Percentiles rank a stretch among this genome's conserved stretches.
Evolutionary conservation across 305 asterid species (phyloP).

Genomic region (Rubia tinctorum): DNA sequence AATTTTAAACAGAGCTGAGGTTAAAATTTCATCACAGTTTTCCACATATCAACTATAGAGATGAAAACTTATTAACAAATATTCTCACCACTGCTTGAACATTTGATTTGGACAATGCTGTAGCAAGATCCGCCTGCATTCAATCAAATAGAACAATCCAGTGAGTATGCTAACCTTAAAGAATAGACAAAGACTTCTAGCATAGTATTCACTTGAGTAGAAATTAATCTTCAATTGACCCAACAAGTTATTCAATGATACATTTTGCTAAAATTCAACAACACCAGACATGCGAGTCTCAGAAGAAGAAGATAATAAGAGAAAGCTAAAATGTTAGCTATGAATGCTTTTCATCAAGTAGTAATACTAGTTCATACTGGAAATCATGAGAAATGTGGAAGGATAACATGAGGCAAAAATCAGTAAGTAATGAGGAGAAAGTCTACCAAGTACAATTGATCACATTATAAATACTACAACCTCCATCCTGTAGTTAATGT

Average conservation of each 20-base stretch:
- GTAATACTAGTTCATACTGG: neutral
- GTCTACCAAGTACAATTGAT: neutral
- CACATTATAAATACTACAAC: neutral
- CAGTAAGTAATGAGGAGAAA: neutral
- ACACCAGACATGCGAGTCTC: neutral
- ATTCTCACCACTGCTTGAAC: slow-evolving; percentile 67
- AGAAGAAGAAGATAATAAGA: neutral
- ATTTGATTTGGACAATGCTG: slow-evolving; percentile 52
- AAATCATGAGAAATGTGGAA: neutral
- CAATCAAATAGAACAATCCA: neutral
- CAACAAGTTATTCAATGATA: neutral
- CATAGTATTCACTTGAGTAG: neutral
- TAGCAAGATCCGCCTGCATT: slow-evolving; percentile 71
- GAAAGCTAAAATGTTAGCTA: neutral
- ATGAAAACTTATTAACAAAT: slow-evolving; percentile 2
- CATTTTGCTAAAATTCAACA: neutral
- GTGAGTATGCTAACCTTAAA: neutral
- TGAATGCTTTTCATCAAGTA: neutral
- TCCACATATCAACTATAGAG: slow-evolving; percentile 6
- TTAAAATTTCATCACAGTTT: neutral
- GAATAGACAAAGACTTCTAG: neutral
- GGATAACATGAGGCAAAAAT: neutral
- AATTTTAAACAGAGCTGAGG: neutral
- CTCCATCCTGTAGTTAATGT: neutral
- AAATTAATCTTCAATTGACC: neutral